Conservation (phyloP, 2,329 filamentous ascomycete species). For the Nemania abortiva region DNA sequence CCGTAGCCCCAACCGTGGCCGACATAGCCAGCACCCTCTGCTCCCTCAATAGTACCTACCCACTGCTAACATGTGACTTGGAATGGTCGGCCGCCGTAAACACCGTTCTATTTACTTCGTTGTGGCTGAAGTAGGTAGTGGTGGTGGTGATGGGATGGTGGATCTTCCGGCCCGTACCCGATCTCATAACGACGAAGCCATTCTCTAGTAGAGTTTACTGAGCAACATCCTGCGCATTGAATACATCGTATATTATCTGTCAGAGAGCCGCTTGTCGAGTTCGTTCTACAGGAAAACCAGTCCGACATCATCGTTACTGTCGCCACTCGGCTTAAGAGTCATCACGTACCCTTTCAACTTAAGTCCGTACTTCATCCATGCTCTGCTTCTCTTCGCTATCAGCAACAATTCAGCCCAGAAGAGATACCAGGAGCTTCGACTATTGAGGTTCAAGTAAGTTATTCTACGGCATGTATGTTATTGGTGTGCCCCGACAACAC, state of each 20-base stretch:
- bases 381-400: conserved; percentile 8
- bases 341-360: conserved; percentile 10
- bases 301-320: conserved; percentile 6
- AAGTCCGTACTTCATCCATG: conserved; percentile 10
- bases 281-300: conserved; percentile 1
- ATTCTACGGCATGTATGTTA: background rate
- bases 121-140: conserved; percentile 35
- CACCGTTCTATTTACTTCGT: conserved; percentile 31
- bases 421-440: background rate
- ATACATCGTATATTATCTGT: conserved; percentile 1
- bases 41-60: conserved; percentile 7
- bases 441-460: conserved; percentile 27
- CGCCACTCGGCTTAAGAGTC: background rate
- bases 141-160: conserved; percentile 39
- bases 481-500: background rate
- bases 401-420: conserved; percentile 10
- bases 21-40: conserved; percentile 16
- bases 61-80: conserved; percentile 31
- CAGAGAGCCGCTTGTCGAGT: conserved; percentile 12
- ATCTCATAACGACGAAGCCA: conserved; percentile 24
- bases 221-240: conserved; percentile 12
- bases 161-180: conserved; percentile 37
- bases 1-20: conserved; percentile 21
- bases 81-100: conserved; percentile 28
- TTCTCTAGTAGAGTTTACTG: conserved; percentile 12